A percentile compares a stretch with the other conserved stretches of the same genome.
These are phyloP conservation scores for Linnemannia schmuckeri DNA, from an alignment of 192 early-diverging fungal species.

Conservation along the genomic window DNA sequence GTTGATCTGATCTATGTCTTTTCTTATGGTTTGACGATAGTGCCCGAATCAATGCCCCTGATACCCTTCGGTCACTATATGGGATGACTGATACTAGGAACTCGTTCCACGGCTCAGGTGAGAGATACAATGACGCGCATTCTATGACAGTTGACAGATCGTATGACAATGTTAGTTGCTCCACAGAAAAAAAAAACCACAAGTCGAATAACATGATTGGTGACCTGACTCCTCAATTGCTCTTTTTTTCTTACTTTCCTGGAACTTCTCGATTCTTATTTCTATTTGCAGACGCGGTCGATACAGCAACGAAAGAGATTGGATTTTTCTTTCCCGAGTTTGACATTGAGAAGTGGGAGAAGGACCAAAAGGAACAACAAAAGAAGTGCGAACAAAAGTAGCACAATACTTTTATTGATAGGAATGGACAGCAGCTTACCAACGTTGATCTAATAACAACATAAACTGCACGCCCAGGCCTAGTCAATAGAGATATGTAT, in stretches of 20 bases:
- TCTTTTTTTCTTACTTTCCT: background rate
- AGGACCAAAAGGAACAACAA: background rate
- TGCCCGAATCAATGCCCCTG: conserved; percentile 68
- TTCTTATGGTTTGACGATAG: conserved; percentile 28
- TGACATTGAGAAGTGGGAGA: conserved; percentile 46
- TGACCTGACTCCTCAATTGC: background rate
- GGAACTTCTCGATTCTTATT: background rate
- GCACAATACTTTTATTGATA: background rate
- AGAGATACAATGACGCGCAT: background rate
- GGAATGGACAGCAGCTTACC: too few relatives aligned
- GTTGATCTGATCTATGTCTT: background rate
- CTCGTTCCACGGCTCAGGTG: conserved; percentile 83
- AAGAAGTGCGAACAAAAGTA: background rate
- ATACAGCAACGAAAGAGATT: conserved; percentile 71
- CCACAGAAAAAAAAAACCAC: background rate
- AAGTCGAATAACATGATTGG: background rate
- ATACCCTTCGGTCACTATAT: conserved; percentile 70
- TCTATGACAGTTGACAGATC: background rate
- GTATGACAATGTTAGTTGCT: background rate
- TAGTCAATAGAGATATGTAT: background rate
- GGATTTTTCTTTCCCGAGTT: conserved; percentile 72
- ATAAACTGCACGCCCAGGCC: background rate
- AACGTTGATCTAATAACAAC: too few relatives aligned
- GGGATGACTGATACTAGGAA: conserved; percentile 83
- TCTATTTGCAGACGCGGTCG: conserved; percentile 63